Conservation (phyloP, 257 asterid species). For the Schizonepeta tenuifolia region DNA sequence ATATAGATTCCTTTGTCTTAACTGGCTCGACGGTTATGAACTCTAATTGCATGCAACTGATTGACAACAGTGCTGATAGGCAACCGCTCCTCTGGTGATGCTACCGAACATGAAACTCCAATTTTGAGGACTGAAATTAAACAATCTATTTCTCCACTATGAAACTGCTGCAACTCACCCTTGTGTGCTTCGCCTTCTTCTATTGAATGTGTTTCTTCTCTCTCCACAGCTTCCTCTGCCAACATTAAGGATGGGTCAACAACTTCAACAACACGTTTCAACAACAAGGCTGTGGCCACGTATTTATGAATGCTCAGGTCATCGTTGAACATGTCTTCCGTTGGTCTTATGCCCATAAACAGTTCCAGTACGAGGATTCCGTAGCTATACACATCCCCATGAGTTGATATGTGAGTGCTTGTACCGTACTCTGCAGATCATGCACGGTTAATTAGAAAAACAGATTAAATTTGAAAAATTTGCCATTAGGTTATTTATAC, state of each 20-base stretch:
- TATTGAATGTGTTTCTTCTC: neutral
- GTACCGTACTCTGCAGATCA: conserved; percentile 42
- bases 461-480: no score
- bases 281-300: neutral
- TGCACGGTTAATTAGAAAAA: no score
- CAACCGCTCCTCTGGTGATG: neutral
- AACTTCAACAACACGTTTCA: neutral
- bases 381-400: conserved; percentile 49
- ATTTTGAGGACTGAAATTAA: neutral
- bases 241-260: neutral
- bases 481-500: neutral
- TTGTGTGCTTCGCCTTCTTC: neutral
- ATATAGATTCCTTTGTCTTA: no score
- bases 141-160: neutral
- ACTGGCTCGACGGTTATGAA: neutral
- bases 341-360: conserved; percentile 26
- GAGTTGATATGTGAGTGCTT: conserved; percentile 30
- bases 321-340: conserved; percentile 12
- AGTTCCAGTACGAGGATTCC: conserved; percentile 32
- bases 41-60: conserved; percentile 3
- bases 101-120: neutral
- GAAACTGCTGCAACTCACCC: neutral
- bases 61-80: neutral
- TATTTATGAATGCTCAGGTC: conserved; percentile 12
- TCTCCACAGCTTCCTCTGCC: neutral